Base-by-base conservation (phyloP, 768 basidiomycete species). In the Megacollybia marginata region DNA sequence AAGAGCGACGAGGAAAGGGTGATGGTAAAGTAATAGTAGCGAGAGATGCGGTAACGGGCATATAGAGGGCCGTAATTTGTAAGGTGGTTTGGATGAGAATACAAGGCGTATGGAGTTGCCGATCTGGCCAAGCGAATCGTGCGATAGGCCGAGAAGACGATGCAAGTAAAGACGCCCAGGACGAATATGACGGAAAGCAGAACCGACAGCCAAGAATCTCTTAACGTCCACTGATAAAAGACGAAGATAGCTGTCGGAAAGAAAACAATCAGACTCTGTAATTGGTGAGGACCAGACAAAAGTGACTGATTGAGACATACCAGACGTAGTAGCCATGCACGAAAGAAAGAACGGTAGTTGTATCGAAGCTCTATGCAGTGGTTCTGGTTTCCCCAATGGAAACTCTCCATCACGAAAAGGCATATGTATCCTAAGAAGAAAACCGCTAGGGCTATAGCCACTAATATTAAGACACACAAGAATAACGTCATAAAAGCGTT, bases 401-500 rank as follows among this genome's bases (percentile, higher is more conserved):
- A 49, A 45, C 56, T 64, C 20, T 67, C 54, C 10, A 73, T 58
- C 9, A 69, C 49, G 16, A 69, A 48, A 16, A 72, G 45, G n/a
- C 76, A 42, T 2, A 65, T 68, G 54, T 80, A 85, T 15, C 75
- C 74, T 16, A 87, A 42, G 5, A 62, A 70, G 48, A 89, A 71
- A 5, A 78, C 54, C 0, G 62, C 76, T 12, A 79, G 42, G 13
- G 77, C 66, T 53, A 90, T 76, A 13, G 79, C 84, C 50, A 84
- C 65, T 33, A 88, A 60, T 48, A 90, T 80, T 57, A 97, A 74
- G 9, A 73, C 71, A 44, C 78, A 70, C 42, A 94, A 68, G 65
- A 96, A 94, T n/a, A 83, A 69, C 5, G 91, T 93, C 78, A 89
- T 87, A 68, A 91, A 96, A 7, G 86, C 86, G 66, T 96, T 94